These are phyloP conservation scores for Saccharomycopsis vini DNA, from an alignment of 805 yeast species.

Conservation along the genomic window DNA sequence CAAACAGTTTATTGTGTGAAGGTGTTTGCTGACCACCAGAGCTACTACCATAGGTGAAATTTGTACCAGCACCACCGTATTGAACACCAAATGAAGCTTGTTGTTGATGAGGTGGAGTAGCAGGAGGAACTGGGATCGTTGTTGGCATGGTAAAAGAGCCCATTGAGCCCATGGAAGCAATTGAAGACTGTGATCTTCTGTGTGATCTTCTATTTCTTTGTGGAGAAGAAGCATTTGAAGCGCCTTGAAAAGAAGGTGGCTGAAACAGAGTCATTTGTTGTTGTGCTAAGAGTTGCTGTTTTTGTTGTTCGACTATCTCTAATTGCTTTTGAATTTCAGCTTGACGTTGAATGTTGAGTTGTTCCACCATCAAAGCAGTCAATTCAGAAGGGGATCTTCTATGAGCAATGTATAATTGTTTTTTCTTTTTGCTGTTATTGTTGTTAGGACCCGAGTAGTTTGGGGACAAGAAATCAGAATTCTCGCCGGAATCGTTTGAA, in stretches of 20 bases:
- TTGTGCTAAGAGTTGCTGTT: constrained; percentile 72
- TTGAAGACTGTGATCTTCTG: constrained; percentile 40
- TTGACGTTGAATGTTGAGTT: constrained; percentile 40
- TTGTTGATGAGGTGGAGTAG: constrained; percentile 20
- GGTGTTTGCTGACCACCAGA: constrained; percentile 4
- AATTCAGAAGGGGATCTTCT: constrained; percentile 93
- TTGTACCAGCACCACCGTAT: constrained; percentile 18
- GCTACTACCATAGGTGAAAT: constrained; percentile 12
- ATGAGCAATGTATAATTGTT: constrained; percentile 86
- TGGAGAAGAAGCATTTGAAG: constrained; percentile 24
- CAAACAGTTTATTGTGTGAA: background rate
- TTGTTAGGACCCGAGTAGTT: background rate
- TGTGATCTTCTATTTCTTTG: constrained; percentile 29
- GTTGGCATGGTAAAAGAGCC: constrained; percentile 25
- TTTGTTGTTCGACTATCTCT: constrained; percentile 87
- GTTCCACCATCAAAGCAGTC: constrained; percentile 88
- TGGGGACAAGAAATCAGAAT: constrained; percentile 1
- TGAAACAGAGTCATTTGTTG: constrained; percentile 30
- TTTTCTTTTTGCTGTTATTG: constrained; percentile 33
- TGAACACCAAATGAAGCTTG: constrained; percentile 15
- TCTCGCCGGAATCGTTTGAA: background rate
- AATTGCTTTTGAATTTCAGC: constrained; percentile 77
- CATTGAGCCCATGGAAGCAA: constrained; percentile 29
- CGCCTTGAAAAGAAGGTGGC: constrained; percentile 14
- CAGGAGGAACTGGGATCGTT: constrained; percentile 18